Evolutionary conservation across 352 stramenopile species (phyloP).

Genomic region (Globisporangium emineosum): DNA sequence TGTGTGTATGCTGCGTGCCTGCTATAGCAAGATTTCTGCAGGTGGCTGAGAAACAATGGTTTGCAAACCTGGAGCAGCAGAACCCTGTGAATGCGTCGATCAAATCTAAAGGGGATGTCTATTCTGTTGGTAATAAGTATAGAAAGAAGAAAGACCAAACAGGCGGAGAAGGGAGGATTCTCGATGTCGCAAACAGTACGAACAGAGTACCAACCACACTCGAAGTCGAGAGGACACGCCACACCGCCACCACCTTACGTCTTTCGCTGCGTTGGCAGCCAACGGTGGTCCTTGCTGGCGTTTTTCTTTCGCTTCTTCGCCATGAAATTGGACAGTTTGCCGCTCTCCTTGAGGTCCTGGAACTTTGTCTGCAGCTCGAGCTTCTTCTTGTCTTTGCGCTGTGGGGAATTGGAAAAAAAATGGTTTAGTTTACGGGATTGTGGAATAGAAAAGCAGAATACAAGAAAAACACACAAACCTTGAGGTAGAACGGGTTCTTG

Average conservation of each 20-base stretch:
- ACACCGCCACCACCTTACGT: conserved; percentile 9
- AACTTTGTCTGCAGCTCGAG: conserved; percentile 90
- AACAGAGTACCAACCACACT: not conserved
- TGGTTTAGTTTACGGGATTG: too few species aligned
- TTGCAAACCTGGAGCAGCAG: not conserved
- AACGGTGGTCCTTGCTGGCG: conserved; percentile 90
- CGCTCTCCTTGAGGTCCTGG: conserved; percentile 84
- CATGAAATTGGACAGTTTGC: conserved; percentile 91
- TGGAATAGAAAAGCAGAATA: not conserved
- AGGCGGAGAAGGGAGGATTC: not conserved
- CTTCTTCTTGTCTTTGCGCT: conserved; percentile 91
- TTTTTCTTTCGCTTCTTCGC: conserved; percentile 93
- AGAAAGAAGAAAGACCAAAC: not conserved
- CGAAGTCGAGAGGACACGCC: not conserved
- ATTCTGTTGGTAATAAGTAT: conserved; percentile 13
- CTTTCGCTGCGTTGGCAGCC: conserved; percentile 85
- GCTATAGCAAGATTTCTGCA: not conserved
- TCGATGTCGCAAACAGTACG: not conserved
- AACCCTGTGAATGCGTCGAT: not conserved
- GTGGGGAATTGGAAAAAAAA: too few species aligned
- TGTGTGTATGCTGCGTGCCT: not conserved
- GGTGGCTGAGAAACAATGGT: not conserved
- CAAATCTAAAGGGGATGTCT: conserved; percentile 5
- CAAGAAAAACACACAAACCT: conserved; percentile 28
- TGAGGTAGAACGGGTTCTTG: conserved; percentile 91